Evolutionary conservation across 805 yeast species (phyloP).

Genomic region (Candida chilensis): DNA sequence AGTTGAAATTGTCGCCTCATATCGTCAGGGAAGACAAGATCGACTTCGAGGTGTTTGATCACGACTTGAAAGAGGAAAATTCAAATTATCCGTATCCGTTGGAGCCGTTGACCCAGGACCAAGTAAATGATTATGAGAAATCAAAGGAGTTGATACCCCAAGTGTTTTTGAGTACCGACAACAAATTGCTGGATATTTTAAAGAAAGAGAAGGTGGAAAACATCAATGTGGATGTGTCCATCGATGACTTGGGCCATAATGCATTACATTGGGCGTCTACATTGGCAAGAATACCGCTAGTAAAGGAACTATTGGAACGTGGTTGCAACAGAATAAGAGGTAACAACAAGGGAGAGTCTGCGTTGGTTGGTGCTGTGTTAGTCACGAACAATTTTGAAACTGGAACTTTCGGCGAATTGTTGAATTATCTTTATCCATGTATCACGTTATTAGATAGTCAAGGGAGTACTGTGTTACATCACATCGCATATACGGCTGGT

Average conservation of each 20-base stretch:
- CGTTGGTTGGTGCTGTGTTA: slow-evolving; percentile 73
- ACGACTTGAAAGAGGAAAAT: slow-evolving; percentile 27
- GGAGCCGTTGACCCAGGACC: slow-evolving; percentile 30
- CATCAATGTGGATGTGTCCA: slow-evolving; percentile 70
- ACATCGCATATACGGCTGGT: slow-evolving; percentile 74
- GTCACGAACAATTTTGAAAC: slow-evolving; percentile 80
- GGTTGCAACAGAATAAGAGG: slow-evolving; percentile 66
- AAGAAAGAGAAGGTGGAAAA: slow-evolving; percentile 14
- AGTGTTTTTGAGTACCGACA: slow-evolving; percentile 29
- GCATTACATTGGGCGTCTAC: slow-evolving; percentile 96
- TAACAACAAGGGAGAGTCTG: slow-evolving; percentile 82
- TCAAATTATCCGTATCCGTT: slow-evolving; percentile 39
- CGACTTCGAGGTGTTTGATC: slow-evolving; percentile 16
- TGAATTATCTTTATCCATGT: slow-evolving; percentile 71
- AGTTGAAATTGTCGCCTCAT: slow-evolving; percentile 13
- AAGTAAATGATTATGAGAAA: slow-evolving; percentile 22
- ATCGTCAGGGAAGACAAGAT: neutral
- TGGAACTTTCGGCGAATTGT: slow-evolving; percentile 60
- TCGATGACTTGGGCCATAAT: slow-evolving; percentile 90
- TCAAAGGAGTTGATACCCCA: slow-evolving; percentile 38
- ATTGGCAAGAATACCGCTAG: slow-evolving; percentile 67
- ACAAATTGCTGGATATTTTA: slow-evolving; percentile 10
- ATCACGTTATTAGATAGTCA: slow-evolving; percentile 55
- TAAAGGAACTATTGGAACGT: slow-evolving; percentile 53
- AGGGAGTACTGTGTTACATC: slow-evolving; percentile 79